phyloP scores from a whole-genome alignment of 1,284 basidiomycete genomes.

The Ceratobasidium papillatum region DNA sequence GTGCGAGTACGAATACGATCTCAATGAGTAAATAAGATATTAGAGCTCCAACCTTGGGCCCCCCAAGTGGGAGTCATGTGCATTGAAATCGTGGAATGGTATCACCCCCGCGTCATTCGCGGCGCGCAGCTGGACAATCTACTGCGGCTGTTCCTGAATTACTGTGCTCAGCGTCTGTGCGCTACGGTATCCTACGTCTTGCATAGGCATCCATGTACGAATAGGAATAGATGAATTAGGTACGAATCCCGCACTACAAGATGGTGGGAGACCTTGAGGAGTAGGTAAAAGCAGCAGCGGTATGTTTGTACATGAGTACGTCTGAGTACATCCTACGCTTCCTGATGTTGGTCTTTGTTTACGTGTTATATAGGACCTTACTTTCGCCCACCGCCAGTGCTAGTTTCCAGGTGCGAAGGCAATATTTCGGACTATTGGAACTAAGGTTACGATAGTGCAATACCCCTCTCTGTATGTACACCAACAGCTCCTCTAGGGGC shows the following conservation, averaged over 20 bases:
- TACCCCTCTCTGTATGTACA: slow-evolving; percentile 6
- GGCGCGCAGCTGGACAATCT: neutral
- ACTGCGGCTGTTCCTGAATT: neutral
- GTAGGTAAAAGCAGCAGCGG: neutral
- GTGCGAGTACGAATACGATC: neutral
- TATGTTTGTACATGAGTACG: neutral
- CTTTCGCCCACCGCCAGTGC: neutral
- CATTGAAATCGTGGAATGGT: neutral
- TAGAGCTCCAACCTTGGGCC: no score
- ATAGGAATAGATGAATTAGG: neutral
- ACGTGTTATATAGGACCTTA: neutral
- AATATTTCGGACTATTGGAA: neutral
- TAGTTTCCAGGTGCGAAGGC: neutral
- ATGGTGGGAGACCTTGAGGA: neutral
- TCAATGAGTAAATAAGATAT: neutral
- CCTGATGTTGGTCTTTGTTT: neutral
- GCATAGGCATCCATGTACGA: neutral
- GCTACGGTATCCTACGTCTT: neutral
- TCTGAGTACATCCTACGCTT: neutral
- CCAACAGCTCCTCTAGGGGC: neutral
- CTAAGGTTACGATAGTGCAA: no score
- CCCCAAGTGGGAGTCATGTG: no score
- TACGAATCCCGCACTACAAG: no score
- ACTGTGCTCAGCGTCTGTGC: neutral
- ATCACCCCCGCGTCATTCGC: neutral